Conservation (phyloP, 1,284 basidiomycete species). For the Gomphus bonarii region DNA sequence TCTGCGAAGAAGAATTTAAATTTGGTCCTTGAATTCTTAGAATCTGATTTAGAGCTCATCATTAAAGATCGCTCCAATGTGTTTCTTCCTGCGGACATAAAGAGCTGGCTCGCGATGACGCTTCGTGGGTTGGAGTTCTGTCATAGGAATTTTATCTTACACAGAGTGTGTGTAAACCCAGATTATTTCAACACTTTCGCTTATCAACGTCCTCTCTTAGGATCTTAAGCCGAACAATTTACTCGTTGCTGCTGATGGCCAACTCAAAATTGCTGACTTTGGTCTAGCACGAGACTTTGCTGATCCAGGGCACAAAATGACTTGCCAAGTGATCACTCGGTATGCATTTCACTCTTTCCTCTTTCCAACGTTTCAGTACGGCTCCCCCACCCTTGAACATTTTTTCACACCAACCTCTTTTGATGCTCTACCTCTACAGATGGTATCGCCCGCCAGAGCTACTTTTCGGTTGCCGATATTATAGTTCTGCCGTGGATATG, state of each 20-base stretch:
- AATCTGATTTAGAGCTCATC: constrained; percentile 95
- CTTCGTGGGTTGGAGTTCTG: constrained; percentile 95
- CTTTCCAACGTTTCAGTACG: background rate
- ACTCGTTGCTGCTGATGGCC: constrained; percentile 83
- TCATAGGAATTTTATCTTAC: constrained; percentile 88
- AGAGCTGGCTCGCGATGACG: constrained; percentile 99
- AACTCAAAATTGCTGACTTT: constrained; percentile 98
- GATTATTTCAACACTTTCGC: background rate
- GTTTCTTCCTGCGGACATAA: constrained; percentile 93
- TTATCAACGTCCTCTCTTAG: constrained; percentile 29
- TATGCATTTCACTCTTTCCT: constrained; percentile 24
- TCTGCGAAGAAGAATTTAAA: constrained; percentile 95
- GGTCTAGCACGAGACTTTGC: constrained; percentile 95
- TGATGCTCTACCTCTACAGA: constrained; percentile 30
- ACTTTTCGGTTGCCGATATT: constrained; percentile 80
- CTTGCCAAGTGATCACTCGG: constrained; percentile 95
- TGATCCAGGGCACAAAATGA: constrained; percentile 93
- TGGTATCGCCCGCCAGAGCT: constrained; percentile 98
- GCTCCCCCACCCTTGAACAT: background rate
- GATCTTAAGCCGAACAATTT: constrained; percentile 99
- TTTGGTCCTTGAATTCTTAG: constrained; percentile 93
- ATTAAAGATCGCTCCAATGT: constrained; percentile 90
- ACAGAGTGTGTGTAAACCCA: constrained; percentile 54
- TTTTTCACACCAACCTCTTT: background rate
- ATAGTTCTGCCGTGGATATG: constrained; percentile 82